Base-by-base conservation (phyloP, 495 filamentous ascomycete species). In the Aspergillus saccharolyticus region DNA sequence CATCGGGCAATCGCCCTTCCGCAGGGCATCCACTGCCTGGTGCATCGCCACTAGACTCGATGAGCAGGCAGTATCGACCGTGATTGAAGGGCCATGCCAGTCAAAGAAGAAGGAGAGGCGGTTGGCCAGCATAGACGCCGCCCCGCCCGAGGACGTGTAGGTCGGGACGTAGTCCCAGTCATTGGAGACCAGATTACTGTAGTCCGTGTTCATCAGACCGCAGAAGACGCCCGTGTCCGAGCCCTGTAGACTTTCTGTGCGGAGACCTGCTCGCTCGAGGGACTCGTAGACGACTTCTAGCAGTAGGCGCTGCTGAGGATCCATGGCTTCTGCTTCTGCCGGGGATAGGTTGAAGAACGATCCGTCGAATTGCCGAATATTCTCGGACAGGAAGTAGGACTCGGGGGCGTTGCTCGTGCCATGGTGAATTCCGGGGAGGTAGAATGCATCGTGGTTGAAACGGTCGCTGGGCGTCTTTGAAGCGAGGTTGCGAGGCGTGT, bases 271-370 rank as follows among this genome's bases (percentile, higher is more conserved):
- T 12, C 17, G 22, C 44, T 56, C 44, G 4, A 56, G 45, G 16
- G 45, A 39, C n/a, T 56, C 54, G 44, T 83, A 87, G 15, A 80
- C 76, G 15, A 74, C 72, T 62, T 87, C 84, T 16, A 88, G 67
- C 15, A 83, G 69, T 39, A 85, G 59, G 15, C 74, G 70, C 28
- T 80, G 77, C 46, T 80, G 77, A 5, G 77, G 77, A 28, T 80
- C 77, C 28, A 79, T 65, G 6, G 67, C 64, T 22, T 50, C 28
- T 10, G 54, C 54, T 10, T 50, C 44, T 7, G 16, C n/a, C 1
- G 17, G 44, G 25, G 28, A 49, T 28, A 56, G 43, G 19, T 50
- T 24, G 28, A 47, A 56, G 30, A 56, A 56, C 19, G 44, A 55
- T 12, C 70, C 64, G 20, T 83, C 78, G 44, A 83, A 83, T 10